Conservation (phyloP, 2,329 filamentous ascomycete species). For the Acrodontium crateriforme region DNA sequence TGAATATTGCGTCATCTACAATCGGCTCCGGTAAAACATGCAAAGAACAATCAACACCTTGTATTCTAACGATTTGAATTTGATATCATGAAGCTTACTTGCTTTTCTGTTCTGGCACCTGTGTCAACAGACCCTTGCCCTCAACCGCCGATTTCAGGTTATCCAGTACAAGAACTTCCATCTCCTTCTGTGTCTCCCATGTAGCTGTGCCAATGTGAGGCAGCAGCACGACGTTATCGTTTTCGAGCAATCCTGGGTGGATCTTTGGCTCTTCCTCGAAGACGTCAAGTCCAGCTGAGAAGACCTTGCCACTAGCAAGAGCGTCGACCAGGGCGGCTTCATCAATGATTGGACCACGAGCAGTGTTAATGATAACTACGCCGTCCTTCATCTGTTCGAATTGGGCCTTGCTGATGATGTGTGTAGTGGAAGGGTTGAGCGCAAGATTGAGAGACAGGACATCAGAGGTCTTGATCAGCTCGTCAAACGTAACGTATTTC, state of each 20-base stretch:
- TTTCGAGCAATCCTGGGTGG: constrained; percentile 36
- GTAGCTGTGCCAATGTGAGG: constrained; percentile 49
- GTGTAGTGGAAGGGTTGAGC: constrained; percentile 35
- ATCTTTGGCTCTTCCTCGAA: constrained; percentile 44
- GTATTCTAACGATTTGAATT: too few relatives aligned
- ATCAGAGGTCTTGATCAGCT: constrained; percentile 39
- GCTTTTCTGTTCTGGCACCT: constrained; percentile 47
- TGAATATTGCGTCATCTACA: too few relatives aligned
- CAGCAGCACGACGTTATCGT: constrained; percentile 39
- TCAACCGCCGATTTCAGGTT: constrained; percentile 45
- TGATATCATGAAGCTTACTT: constrained; percentile 9
- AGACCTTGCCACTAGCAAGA: constrained; percentile 40
- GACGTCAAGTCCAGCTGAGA: constrained; percentile 42
- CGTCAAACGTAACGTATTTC: constrained; percentile 42
- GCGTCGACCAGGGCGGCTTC: constrained; percentile 41
- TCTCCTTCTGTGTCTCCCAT: constrained; percentile 46
- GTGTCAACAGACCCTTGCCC: constrained; percentile 44
- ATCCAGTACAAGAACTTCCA: constrained; percentile 45
- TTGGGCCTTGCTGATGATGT: constrained; percentile 38
- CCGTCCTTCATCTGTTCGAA: constrained; percentile 43
- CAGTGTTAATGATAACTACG: constrained; percentile 44
- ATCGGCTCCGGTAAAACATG: too few relatives aligned
- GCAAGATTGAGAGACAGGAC: constrained; percentile 42
- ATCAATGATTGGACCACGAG: constrained; percentile 43
- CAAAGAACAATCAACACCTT: too few relatives aligned